Base-by-base conservation (phyloP, 768 basidiomycete species). In the Suillus brevipes region DNA sequence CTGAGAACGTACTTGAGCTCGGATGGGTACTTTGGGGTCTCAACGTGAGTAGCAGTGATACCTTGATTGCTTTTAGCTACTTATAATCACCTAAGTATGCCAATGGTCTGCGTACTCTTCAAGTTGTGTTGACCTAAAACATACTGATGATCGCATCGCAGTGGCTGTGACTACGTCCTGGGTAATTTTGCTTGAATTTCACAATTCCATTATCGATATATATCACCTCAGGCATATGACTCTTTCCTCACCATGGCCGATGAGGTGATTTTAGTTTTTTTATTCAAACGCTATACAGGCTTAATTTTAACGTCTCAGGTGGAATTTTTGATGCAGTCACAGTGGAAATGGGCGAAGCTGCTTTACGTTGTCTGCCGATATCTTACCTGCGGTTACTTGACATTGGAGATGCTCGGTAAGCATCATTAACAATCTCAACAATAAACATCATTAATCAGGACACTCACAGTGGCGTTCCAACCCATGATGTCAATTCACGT, bases 281-380 rank as follows among this genome's bases (percentile, higher is more conserved):
- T 20, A 14, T 58, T 31, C n/a, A 60, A 31, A 28, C 6, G 9
- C 23, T 28, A 40, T 28, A 40, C 38, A 28, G 1, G 9, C 37
- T 38, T 58, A 25, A 38, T 58, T 14, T 10, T 18, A 12, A 18
- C 37, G 16, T 28, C 38, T 3, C 56, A 63, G 62, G 37, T 43
- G 9, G 34, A 28, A 23, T 63, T 63, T 60, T 16, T 60, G 14
- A 60, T 1, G 18, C 25, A 63, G 9, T 63, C 62, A 8, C 50
- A 43, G 55, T 63, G 55, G 38, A 63, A 31, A 57, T 37, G 5
- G 18, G 28, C 36, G 8, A 60, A 61, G 20, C 9, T 63, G 3
- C 6, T 63, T 42, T 63, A 63, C 40, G 1, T 63, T n/a, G 78
- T 63, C 34, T 45, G 65, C 18, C 59, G 34, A 20, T 65, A 63